A percentile compares a stretch with the other conserved stretches of the same genome.
These are phyloP conservation scores for Phytophthora niederhauseri DNA, from an alignment of 352 stramenopile genomes.

Conservation along the genomic window DNA sequence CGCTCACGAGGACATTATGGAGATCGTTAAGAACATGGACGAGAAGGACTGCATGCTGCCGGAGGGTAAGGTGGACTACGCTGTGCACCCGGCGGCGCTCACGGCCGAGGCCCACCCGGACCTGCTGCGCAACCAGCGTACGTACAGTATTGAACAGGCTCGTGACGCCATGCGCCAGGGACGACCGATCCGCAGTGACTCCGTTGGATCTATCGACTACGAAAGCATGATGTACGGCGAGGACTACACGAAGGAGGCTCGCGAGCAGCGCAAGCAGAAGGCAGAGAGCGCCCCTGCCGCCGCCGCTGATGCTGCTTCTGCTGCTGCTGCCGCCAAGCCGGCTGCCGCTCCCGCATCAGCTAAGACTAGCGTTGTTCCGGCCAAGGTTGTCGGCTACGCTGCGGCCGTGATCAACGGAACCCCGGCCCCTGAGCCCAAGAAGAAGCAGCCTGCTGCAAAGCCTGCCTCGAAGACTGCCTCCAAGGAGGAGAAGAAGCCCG, in stretches of 20 bases:
- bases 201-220: slow-evolving; percentile 88
- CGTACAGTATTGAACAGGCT: slow-evolving; percentile 93
- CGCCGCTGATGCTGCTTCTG: not conserved
- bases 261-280: slow-evolving; percentile 69
- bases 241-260: slow-evolving; percentile 89
- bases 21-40: slow-evolving; percentile 93
- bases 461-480: slow-evolving; percentile 36
- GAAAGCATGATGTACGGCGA: slow-evolving; percentile 92
- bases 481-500: slow-evolving; percentile 52
- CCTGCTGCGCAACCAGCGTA: slow-evolving; percentile 90
- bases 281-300: slow-evolving; percentile 10
- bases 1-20: slow-evolving; percentile 91
- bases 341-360: slow-evolving; percentile 19
- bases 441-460: slow-evolving; percentile 50
- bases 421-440: slow-evolving; percentile 53
- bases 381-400: slow-evolving; percentile 73
- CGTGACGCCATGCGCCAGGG: slow-evolving; percentile 90
- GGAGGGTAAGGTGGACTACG: slow-evolving; percentile 84
- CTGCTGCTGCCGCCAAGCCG: slow-evolving; percentile 15
- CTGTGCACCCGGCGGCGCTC: slow-evolving; percentile 75
- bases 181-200: slow-evolving; percentile 88
- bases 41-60: slow-evolving; percentile 80
- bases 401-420: slow-evolving; percentile 82
- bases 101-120: slow-evolving; percentile 84
- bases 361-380: slow-evolving; percentile 22